Base-by-base conservation (phyloP, 495 filamentous ascomycete species). In the Penicillium fimorum region DNA sequence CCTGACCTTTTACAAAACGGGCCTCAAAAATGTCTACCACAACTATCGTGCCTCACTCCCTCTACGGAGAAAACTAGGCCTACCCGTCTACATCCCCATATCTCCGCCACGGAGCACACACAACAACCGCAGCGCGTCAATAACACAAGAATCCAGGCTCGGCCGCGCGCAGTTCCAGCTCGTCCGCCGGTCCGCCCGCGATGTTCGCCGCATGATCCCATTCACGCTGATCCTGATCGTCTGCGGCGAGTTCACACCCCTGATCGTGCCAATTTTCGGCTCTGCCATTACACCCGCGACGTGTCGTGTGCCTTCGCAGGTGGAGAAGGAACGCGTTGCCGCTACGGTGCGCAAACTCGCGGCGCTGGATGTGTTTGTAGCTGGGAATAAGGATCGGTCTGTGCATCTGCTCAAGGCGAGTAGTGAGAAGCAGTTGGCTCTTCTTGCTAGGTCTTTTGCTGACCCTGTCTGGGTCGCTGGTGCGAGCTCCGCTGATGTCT, bases 1-100 rank as follows among this genome's bases (percentile, higher is more conserved):
- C 57, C 63, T 84, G 6, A 70, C 72, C 30, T 97, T 97, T 81
- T 97, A 96, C 83, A 96, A 95, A 68, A 81, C 83, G 24, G 93
- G 93, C 13, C 68, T 96, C 25, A 81, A 80, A 60, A 82, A 86
- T 51, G 84, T 96, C 52, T 77, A 81, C 17, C 72, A 74, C n/a
- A 81, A 84, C 45, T 73, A 87, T 57, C 71, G 63, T 45, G 64
- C 63, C 33, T 69, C 68, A n/a, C 11, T 69, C 13, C 67, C 77
- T 18, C 62, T 76, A 63, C 60, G 69, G 27, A 59, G 50, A 35
- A 40, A 65, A 52, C 61, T 77, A 33, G 65, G 70, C 5, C 54
- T 75, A 5, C 56, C 60, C 15, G 29, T 56, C 25, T 73, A 65
- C 52, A 58, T 61, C 22, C 82, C 66, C 51, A 75, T 57, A 25